Conservation (phyloP, 2,329 filamentous ascomycete genomes). For the Colletotrichum abscissum region DNA sequence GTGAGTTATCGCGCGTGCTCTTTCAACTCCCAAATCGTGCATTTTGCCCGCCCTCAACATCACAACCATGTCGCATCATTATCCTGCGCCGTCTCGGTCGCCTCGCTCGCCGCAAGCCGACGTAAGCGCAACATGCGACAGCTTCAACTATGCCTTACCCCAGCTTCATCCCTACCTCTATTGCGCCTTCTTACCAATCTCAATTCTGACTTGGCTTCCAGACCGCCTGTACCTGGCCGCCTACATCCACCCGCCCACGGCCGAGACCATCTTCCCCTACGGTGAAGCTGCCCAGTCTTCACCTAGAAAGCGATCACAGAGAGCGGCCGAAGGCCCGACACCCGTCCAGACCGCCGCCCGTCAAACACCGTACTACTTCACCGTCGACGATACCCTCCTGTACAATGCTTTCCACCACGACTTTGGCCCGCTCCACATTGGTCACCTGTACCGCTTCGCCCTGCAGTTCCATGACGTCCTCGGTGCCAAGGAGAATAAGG, state of each 20-base stretch:
- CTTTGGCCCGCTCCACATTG: conserved; percentile 97
- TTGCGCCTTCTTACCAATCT: conserved; percentile 39
- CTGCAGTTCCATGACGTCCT: conserved; percentile 96
- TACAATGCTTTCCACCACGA: conserved; percentile 99
- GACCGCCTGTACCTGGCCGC: conserved; percentile 96
- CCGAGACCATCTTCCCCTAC: conserved; percentile 88
- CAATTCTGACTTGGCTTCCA: conserved; percentile 59
- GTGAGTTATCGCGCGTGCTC: conserved; percentile 61
- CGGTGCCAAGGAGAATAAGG: conserved; percentile 89
- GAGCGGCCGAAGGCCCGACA: conserved; percentile 64
- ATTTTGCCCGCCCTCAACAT: conserved; percentile 3
- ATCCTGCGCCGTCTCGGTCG: conserved; percentile 36
- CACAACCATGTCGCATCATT: conserved; percentile 46
- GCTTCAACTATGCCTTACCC: background rate
- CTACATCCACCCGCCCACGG: conserved; percentile 84
- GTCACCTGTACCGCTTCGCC: conserved; percentile 95
- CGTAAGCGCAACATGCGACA: conserved; percentile 5
- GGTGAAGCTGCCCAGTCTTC: conserved; percentile 61
- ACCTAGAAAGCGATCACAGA: conserved; percentile 57
- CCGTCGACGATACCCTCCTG: conserved; percentile 88
- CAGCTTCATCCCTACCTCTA: conserved; percentile 33
- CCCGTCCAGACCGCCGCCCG: conserved; percentile 51
- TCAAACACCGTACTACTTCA: conserved; percentile 88
- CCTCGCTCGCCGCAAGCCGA: conserved; percentile 4
- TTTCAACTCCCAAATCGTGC: background rate